Evolutionary conservation across 2,329 filamentous ascomycete genomes (phyloP).

Genomic region (Alternaria rosae): DNA sequence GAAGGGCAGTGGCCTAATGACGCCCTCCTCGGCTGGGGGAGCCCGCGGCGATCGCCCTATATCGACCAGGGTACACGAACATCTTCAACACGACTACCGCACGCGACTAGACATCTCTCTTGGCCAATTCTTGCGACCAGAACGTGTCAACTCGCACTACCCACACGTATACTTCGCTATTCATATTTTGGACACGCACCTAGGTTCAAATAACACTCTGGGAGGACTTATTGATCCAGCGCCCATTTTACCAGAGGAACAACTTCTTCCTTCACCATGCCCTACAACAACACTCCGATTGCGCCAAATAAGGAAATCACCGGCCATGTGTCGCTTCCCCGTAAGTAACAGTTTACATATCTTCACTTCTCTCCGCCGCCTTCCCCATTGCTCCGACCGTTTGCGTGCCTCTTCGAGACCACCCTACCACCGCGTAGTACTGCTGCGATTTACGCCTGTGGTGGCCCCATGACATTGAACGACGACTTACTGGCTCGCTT

Average conservation of each 20-base stretch:
- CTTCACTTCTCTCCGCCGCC: neutral
- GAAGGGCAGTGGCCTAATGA: neutral
- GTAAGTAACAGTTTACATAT: slow-evolving; percentile 61
- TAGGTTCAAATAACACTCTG: neutral
- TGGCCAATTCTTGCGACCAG: slow-evolving; percentile 4
- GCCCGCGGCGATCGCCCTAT: slow-evolving; percentile 4
- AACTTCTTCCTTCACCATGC: slow-evolving; percentile 60
- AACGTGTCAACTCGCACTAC: slow-evolving; percentile 12
- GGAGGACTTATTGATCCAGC: neutral
- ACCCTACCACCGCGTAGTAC: neutral
- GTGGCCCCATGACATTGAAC: neutral
- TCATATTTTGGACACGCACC: neutral
- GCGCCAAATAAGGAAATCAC: slow-evolving; percentile 81
- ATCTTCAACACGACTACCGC: slow-evolving; percentile 1
- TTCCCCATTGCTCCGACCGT: neutral
- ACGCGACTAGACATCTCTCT: slow-evolving; percentile 13
- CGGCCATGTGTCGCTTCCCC: slow-evolving; percentile 82
- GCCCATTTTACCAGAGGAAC: neutral
- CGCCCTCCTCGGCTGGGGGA: slow-evolving; percentile 7
- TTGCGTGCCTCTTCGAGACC: neutral
- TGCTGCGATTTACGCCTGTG: neutral
- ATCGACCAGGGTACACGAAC: slow-evolving; percentile 1
- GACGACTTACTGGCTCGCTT: neutral
- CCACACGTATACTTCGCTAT: neutral
- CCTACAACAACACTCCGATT: slow-evolving; percentile 87